Conservation (phyloP, 2,329 filamentous ascomycete species). For the Trichoderma polysporum region DNA sequence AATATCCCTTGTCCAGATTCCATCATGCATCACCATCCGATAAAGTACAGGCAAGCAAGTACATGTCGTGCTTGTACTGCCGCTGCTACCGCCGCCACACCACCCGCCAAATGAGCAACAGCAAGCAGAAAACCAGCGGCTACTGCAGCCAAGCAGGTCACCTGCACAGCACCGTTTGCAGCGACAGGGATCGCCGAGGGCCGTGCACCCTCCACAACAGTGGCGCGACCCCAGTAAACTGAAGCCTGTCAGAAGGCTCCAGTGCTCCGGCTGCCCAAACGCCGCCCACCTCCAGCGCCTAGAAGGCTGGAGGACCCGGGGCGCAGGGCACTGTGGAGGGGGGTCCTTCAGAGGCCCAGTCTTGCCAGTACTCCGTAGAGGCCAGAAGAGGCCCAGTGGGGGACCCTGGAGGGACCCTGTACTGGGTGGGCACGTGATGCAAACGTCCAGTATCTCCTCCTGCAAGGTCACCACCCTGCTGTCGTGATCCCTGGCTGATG, state of each 20-base stretch:
- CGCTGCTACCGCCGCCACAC: background rate
- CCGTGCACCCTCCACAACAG: conserved; percentile 3
- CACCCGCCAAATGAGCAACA: background rate
- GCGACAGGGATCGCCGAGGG: conserved; percentile 6
- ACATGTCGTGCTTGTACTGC: background rate
- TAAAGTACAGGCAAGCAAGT: no score
- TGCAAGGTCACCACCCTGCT: conserved; percentile 20
- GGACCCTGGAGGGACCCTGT: background rate
- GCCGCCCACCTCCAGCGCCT: background rate
- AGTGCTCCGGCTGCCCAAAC: conserved; percentile 1
- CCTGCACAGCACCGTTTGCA: conserved; percentile 27
- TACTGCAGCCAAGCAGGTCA: conserved; percentile 25
- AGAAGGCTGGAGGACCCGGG: background rate
- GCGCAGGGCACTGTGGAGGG: background rate
- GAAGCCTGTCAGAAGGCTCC: conserved; percentile 1
- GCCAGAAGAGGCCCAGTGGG: background rate
- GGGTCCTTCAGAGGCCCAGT: no score
- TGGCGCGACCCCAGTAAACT: background rate
- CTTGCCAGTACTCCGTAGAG: no score
- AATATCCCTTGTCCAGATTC: background rate
- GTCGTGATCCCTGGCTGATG: conserved; percentile 14
- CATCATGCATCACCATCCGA: background rate
- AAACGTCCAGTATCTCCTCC: conserved; percentile 11
- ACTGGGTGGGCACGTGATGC: conserved; percentile 15
- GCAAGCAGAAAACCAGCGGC: conserved; percentile 1